Percentiles rank a stretch among this genome's conserved stretches.
phyloP scores from a whole-genome alignment of 2,329 filamentous ascomycete genomes.

The Harringtonia lauricola region DNA sequence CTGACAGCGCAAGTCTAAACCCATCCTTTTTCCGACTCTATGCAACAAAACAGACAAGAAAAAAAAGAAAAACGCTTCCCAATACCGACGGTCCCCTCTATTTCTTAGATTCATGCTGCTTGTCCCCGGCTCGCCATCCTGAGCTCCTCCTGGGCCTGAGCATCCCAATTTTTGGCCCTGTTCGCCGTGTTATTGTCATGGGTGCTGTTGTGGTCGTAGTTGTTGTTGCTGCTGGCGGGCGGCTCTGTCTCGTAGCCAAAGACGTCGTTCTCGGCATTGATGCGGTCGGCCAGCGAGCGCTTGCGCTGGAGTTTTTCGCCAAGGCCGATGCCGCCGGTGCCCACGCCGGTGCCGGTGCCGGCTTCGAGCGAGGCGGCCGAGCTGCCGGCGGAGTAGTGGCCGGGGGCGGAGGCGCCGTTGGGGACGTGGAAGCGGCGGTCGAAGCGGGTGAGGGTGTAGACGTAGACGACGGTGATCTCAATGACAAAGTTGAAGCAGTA shows the following conservation, averaged over 20 bases:
- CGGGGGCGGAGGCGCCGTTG: constrained; percentile 51
- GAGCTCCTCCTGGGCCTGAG: neutral
- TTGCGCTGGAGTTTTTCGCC: neutral
- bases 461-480: constrained; percentile 58
- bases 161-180: neutral
- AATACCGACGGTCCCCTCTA: no score
- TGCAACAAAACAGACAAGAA: no score
- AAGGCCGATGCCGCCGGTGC: neutral
- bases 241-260: constrained; percentile 10
- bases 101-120: neutral
- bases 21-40: no score
- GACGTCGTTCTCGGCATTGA: constrained; percentile 15
- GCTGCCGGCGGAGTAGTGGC: constrained; percentile 29
- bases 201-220: no score
- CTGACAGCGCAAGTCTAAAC: no score
- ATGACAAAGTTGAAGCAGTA: constrained; percentile 71
- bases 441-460: constrained; percentile 57
- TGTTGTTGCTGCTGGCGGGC: neutral
- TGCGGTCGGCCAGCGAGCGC: constrained; percentile 6
- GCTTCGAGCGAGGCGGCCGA: neutral
- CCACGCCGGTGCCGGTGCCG: neutral
- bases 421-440: constrained; percentile 69
- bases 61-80: no score
- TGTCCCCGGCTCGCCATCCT: neutral
- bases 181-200: neutral